Conservation (phyloP, 2,329 filamentous ascomycete genomes). For the Neofusicoccum laricinum region DNA sequence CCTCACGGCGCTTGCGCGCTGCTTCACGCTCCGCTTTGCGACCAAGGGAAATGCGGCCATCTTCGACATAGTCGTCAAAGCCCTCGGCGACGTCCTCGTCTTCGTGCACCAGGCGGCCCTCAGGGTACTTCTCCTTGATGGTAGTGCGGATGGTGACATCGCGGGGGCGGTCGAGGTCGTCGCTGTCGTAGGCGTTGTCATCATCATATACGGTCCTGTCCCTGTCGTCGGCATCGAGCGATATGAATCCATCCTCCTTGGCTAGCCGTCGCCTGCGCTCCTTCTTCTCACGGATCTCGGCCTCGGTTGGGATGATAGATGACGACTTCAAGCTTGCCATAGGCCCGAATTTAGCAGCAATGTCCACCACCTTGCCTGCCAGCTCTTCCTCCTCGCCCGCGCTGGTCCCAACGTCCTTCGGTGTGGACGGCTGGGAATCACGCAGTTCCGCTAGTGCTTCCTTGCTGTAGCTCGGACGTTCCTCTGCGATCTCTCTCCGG, state of each 20-base stretch:
- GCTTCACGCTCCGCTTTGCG: slow-evolving; percentile 74
- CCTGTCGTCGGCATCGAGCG: slow-evolving; percentile 57
- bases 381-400: slow-evolving; percentile 46
- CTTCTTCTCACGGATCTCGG: slow-evolving; percentile 88
- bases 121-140: slow-evolving; percentile 57
- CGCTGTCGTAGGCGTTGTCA: slow-evolving; percentile 37
- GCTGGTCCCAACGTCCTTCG: slow-evolving; percentile 54
- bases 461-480: slow-evolving; percentile 77
- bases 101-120: slow-evolving; percentile 74
- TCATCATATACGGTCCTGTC: slow-evolving; percentile 30
- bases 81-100: slow-evolving; percentile 93
- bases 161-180: slow-evolving; percentile 40
- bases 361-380: slow-evolving; percentile 38
- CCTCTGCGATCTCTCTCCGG: slow-evolving; percentile 46
- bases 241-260: slow-evolving; percentile 60
- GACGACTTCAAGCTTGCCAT: slow-evolving; percentile 36
- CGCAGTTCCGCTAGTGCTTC: slow-evolving; percentile 84
- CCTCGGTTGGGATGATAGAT: slow-evolving; percentile 68
- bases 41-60: slow-evolving; percentile 75
- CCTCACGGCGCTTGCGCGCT: slow-evolving; percentile 61
- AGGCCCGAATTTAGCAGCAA: slow-evolving; percentile 57
- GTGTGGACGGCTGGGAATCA: slow-evolving; percentile 79
- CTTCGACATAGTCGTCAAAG: slow-evolving; percentile 87
- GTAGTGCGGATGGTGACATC: slow-evolving; percentile 9
- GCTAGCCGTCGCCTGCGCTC: slow-evolving; percentile 80